These are phyloP conservation scores for Passalora sequoiae DNA, from an alignment of 2,329 filamentous ascomycete genomes.

Conservation along the genomic window DNA sequence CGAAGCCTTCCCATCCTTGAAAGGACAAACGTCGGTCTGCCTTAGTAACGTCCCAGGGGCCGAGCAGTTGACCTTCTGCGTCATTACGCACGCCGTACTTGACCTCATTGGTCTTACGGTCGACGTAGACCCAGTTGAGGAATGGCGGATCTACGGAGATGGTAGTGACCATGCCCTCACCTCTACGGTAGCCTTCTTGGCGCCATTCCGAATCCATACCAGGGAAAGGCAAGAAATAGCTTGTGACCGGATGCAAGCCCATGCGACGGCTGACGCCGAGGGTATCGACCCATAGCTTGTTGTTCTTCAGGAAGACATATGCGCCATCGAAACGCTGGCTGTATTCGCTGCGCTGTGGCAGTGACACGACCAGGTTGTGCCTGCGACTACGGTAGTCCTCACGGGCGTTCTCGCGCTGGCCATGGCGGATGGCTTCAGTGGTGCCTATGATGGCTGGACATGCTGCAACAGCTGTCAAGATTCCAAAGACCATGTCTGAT, in stretches of 20 bases:
- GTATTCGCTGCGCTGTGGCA: conserved; percentile 25
- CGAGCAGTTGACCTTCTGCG: conserved; percentile 65
- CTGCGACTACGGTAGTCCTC: conserved; percentile 33
- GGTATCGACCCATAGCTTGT: conserved; percentile 39
- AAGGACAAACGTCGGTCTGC: conserved; percentile 53
- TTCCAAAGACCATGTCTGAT: conserved; percentile 29
- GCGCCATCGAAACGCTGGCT: conserved; percentile 28
- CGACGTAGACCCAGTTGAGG: conserved; percentile 64
- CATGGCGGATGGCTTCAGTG: conserved; percentile 30
- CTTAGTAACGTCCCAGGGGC: conserved; percentile 77
- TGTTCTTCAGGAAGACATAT: conserved; percentile 33
- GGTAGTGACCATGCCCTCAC: conserved; percentile 43
- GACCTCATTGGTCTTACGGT: conserved; percentile 56
- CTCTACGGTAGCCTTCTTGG: conserved; percentile 35
- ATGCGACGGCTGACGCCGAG: conserved; percentile 18
- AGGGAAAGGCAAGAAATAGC: conserved; percentile 47
- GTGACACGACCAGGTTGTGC: conserved; percentile 28
- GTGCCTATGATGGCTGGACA: conserved; percentile 35
- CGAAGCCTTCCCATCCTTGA: conserved; percentile 53
- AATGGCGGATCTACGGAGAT: conserved; percentile 53
- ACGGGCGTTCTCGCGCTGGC: conserved; percentile 29
- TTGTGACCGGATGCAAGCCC: conserved; percentile 40
- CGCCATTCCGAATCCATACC: conserved; percentile 35
- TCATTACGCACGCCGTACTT: conserved; percentile 53
- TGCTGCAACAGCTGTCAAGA: conserved; percentile 31